Base-by-base conservation (phyloP, 495 filamentous ascomycete species). In the Immersiella caudata region DNA sequence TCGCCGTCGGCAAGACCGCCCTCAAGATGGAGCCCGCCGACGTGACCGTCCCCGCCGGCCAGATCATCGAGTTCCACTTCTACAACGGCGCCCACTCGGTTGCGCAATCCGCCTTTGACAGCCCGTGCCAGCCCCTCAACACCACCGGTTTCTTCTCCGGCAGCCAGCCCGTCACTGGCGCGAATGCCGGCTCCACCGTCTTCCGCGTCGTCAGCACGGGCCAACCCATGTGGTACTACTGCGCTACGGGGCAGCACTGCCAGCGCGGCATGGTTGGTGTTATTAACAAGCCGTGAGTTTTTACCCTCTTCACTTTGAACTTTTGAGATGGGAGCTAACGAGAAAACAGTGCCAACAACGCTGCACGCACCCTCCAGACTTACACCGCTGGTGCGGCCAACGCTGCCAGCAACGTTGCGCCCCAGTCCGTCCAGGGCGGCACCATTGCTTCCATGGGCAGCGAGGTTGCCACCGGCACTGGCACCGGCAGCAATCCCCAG, bases 141-240 rank as follows among this genome's bases (percentile, higher is more conserved):
- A 18, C 3, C 51, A 65, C 40, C 29, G 29, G 63, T 21, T 65
- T 65, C 63, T 65, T 65, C 27, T 46, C 27, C 27, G 63, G 63
- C 11, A 2, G 27, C 2, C 51, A 57, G 11, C 0, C 20, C 18
- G 63, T 58, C 51, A 7, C 27, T 6, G 26, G 25, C 27, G 63
- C 51, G n/a, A n/a, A n/a, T 27, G 52, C 40, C 50, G 52, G 26
- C 22, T 0, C 52, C 51, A 65, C 57, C 24, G 63, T 65, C 51
- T 65, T 65, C 50, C 63, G 63, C 50, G 63, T 65, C 33, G 63
- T 65, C 27, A 65, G 63, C 63, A 65, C 63, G n/a, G 63, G 63
- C 16, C 26, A 26, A 24, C 68, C 71, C 25, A 67, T 71, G 52
- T 73, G 71, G 71, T 73, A 68, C 54, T 71, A 71, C 59, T 73